These are phyloP conservation scores for Cryptococcus wingfieldii DNA, from an alignment of 1,284 basidiomycete genomes.

Conservation along the genomic window DNA sequence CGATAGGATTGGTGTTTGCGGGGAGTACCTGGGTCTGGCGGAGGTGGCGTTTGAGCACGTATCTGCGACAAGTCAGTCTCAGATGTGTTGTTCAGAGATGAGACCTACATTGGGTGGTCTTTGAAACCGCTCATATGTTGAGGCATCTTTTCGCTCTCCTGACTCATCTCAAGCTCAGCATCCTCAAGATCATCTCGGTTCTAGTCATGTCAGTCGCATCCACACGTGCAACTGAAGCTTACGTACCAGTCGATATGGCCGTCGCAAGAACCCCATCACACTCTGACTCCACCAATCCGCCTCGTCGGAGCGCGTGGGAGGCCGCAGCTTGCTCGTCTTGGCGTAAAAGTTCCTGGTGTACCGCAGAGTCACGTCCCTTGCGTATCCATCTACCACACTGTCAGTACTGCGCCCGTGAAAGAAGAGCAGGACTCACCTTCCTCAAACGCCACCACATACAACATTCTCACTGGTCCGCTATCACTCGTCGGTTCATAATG, in stretches of 20 bases:
- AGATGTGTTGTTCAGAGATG: neutral
- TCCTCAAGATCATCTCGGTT: conserved; percentile 91
- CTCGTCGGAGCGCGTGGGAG: conserved; percentile 61
- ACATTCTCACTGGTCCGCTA: conserved; percentile 71
- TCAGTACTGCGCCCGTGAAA: neutral
- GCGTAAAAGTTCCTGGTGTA: conserved; percentile 75
- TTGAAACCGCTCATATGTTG: conserved; percentile 88
- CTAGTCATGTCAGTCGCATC: conserved; percentile 49
- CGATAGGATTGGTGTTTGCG: conserved; percentile 71
- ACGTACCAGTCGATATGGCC: conserved; percentile 75
- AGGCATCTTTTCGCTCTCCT: conserved; percentile 89
- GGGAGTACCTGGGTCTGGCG: conserved; percentile 82
- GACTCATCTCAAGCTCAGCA: conserved; percentile 75
- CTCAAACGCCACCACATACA: conserved; percentile 91
- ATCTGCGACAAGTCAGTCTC: conserved; percentile 53
- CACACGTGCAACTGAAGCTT: neutral
- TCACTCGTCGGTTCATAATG: conserved; percentile 70
- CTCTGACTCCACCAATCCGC: conserved; percentile 76
- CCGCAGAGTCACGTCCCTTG: conserved; percentile 55
- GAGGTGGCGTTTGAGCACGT: conserved; percentile 82
- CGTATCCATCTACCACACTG: conserved; percentile 50
- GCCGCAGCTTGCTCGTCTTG: conserved; percentile 76
- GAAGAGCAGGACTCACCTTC: conserved; percentile 61
- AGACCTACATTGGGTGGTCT: conserved; percentile 77
- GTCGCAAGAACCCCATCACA: conserved; percentile 59